Evolutionary conservation across 1,139 yeast species (phyloP).

Genomic region (Debaryomyces sp.): DNA sequence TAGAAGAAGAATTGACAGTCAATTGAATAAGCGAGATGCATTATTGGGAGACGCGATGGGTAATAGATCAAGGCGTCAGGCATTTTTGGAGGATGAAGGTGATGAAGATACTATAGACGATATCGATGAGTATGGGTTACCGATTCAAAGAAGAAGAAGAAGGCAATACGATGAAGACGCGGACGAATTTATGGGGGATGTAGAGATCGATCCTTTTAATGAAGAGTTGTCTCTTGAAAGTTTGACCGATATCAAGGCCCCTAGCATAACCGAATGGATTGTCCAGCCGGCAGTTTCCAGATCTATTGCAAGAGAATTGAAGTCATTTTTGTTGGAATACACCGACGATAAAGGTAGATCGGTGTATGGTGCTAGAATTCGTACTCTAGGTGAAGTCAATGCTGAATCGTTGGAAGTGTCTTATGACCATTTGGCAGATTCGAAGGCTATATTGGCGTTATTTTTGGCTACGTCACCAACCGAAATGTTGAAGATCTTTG

Average conservation of each 20-base stretch:
- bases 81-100: constrained; percentile 59
- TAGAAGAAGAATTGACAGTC: constrained; percentile 79
- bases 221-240: constrained; percentile 88
- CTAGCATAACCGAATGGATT: constrained; percentile 91
- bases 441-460: constrained; percentile 88
- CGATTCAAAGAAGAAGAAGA: constrained; percentile 78
- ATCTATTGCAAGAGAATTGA: constrained; percentile 89
- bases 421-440: constrained; percentile 80
- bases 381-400: constrained; percentile 91
- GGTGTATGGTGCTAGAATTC: constrained; percentile 92
- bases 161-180: constrained; percentile 61
- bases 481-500: constrained; percentile 86
- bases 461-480: constrained; percentile 90
- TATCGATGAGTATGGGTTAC: constrained; percentile 71
- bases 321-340: constrained; percentile 83
- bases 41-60: constrained; percentile 43
- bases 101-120: constrained; percentile 43
- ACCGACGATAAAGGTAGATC: constrained; percentile 93
- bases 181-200: constrained; percentile 50
- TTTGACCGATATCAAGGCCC: constrained; percentile 88
- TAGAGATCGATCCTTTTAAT: constrained; percentile 74
- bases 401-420: constrained; percentile 90
- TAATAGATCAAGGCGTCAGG: constrained; percentile 49
- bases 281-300: constrained; percentile 91
- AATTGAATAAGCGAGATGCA: constrained; percentile 78